Base-by-base conservation (phyloP, 2,329 filamentous ascomycete genomes). In the Chlorencoelia australis region DNA sequence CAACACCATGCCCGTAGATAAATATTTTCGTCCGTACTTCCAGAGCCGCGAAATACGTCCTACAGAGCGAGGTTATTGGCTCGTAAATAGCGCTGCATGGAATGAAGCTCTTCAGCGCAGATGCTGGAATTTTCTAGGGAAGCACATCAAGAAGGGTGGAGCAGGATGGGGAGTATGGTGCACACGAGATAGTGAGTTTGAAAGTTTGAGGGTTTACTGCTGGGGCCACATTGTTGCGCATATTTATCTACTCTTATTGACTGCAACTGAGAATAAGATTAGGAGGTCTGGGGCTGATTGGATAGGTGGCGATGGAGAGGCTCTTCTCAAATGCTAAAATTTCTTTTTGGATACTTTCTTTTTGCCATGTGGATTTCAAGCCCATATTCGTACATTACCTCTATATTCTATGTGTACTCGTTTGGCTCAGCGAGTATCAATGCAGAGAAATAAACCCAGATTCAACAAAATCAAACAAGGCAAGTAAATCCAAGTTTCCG, bases 11-110 rank as follows among this genome's bases (percentile, higher is more conserved):
- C 64, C 71, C 11, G 59, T 77, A 4, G 45, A 59, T 0, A 65
- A 63, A 2, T 67, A 69, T 3, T 84, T 73, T 56, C 63, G 57
- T 4, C 76, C 79, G 0, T 46, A 50, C 4, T 44, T 58, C 1
- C 65, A 71, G 34, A 59, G 60, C 2, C 65, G 79, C 4, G 52
- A 58, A 0, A 59, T 81, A 2, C 59, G 67, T 3, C 59, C 60
- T 0, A 70, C 80, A 24, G 86, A 94, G 55, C 69, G 88, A 11
- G 88, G 87, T 1, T 77, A 82, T 58, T 95, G 88, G 88, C 57
- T 66, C 2, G 50, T 94, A 4, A 63, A 76, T 44, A 76, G 71
- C 46, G 52, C 59, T 1, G 33, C 47, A 1, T 86, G 80, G 80
- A 53, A 61, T 0, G 35, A 53, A 0, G 55, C 59, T 0, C 50